Conservation (phyloP, 2,329 filamentous ascomycete species). For the Alternaria incomplexa region DNA sequence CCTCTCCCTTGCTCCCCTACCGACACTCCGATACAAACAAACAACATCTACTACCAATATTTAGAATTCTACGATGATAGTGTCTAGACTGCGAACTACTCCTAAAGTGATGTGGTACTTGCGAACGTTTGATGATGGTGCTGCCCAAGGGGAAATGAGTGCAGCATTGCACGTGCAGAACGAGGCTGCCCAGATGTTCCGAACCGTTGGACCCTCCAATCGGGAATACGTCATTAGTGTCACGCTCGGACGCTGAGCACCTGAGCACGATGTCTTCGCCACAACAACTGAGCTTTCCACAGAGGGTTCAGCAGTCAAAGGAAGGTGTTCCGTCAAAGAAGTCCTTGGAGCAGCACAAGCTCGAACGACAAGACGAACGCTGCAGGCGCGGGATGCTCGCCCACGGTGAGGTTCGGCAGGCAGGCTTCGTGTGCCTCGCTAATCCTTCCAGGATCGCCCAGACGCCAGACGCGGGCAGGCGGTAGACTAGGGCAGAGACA, state of each 20-base stretch:
- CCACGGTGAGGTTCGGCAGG: slow-evolving; percentile 26
- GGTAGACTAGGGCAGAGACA: slow-evolving; percentile 18
- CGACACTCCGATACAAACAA: slow-evolving; percentile 16
- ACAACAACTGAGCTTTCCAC: background rate
- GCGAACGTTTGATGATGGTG: background rate
- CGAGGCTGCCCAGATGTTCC: slow-evolving; percentile 7
- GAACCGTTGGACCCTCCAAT: slow-evolving; percentile 7
- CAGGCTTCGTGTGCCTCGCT: slow-evolving; percentile 15
- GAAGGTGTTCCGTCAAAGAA: background rate
- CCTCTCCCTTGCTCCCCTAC: slow-evolving; percentile 14
- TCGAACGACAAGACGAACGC: background rate
- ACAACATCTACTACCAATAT: slow-evolving; percentile 14
- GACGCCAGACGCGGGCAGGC: slow-evolving; percentile 17
- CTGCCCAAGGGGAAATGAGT: background rate
- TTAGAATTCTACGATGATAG: background rate
- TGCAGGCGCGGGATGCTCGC: background rate
- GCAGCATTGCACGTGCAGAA: slow-evolving; percentile 1
- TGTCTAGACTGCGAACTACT: background rate
- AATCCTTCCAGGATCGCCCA: slow-evolving; percentile 22
- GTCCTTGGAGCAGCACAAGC: background rate
- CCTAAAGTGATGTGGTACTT: background rate
- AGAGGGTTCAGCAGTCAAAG: background rate
- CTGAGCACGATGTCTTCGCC: background rate
- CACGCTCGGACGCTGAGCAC: slow-evolving; percentile 10
- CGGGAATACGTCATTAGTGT: slow-evolving; percentile 10